Evolutionary conservation across 805 yeast genomes (phyloP), one percentile per base, ranked within the genome.

Genomic region (Tanozyma kutaoensis): DNA sequence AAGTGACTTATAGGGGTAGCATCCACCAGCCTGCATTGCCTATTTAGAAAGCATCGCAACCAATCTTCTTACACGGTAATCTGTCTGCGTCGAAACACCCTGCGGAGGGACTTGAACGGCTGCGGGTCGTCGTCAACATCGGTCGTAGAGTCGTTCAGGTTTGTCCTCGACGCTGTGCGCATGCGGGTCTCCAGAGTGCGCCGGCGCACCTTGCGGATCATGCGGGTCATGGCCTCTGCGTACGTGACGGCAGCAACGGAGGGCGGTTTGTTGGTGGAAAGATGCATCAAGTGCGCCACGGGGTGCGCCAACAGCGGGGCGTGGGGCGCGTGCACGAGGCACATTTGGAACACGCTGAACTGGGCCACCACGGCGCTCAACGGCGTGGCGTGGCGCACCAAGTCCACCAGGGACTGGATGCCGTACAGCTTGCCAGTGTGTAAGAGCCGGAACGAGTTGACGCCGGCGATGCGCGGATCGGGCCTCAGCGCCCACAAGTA

Each of bases 261-360:
- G 9, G 8, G 9, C 11, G 15, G 11, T 15, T 11, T 12, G 18
- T 4, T 22, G 27, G 21, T 17, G 8, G 34, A 15, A 11, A 14
- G 29, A 9, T 12, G n/a, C 12, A 29, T 16, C 15, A 30, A 21
- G 10, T 26, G 16, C 5, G n/a, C 24, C 14, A 23, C 14, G 21
- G 24, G 24, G 4, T 18, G 13, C 5, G 22, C 14, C 14, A 38
- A 16, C 4, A 38, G 40, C 5, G 33, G 24, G 3, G 27, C 20
- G 18, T 22, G 13, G 4, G 12, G 21, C 12, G 25, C 19, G 9
- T 25, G 25, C 5, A 31, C 9, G 9, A 24, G 15, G n/a, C 32
- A 14, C 14, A 38, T 34, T 30, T 38, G 39, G 28, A 38, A 38
- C 7, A 38, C 35, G 18, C 34, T 27, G 22, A 25, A 37, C 23